These are phyloP conservation scores for Pseudonitzschia delicatissima DNA, from an alignment of 108 stramenopile species.

Conservation along the genomic window DNA sequence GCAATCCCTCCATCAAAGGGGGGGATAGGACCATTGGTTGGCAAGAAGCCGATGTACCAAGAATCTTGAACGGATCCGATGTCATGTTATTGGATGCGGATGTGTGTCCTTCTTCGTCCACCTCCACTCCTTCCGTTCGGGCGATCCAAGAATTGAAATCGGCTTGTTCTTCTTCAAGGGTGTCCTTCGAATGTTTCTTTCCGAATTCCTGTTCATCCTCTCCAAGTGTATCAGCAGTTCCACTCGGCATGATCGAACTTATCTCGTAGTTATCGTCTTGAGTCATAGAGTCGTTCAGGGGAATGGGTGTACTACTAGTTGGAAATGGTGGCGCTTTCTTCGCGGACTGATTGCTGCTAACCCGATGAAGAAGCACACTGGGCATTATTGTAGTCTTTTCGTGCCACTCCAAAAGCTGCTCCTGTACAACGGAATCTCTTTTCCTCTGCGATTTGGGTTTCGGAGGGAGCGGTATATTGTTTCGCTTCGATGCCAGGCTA, in stretches of 20 bases:
- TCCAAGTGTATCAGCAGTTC: neutral
- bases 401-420: conserved; percentile 38
- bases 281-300: conserved; percentile 3
- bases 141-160: conserved; percentile 22
- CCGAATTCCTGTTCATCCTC: neutral
- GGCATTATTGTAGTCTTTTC: conserved; percentile 28
- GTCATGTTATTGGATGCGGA: conserved; percentile 22
- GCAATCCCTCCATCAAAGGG: conserved; percentile 62
- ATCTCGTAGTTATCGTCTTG: conserved; percentile 3
- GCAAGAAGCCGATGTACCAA: conserved; percentile 53
- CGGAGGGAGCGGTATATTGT: conserved; percentile 1
- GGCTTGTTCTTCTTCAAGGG: neutral
- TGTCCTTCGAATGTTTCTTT: neutral
- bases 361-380: conserved; percentile 22
- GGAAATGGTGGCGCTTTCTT: neutral
- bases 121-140: conserved; percentile 27
- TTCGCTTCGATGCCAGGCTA: neutral
- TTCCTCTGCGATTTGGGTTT: neutral
- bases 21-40: conserved; percentile 70
- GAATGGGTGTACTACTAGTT: neutral
- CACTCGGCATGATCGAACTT: too few species aligned
- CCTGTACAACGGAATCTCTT: conserved; percentile 35
- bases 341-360: conserved; percentile 9
- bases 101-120: conserved; percentile 48
- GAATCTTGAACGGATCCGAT: conserved; percentile 50